These are phyloP conservation scores for Strigomonas culicis DNA, from an alignment of 208 protist species.

Conservation along the genomic window DNA sequence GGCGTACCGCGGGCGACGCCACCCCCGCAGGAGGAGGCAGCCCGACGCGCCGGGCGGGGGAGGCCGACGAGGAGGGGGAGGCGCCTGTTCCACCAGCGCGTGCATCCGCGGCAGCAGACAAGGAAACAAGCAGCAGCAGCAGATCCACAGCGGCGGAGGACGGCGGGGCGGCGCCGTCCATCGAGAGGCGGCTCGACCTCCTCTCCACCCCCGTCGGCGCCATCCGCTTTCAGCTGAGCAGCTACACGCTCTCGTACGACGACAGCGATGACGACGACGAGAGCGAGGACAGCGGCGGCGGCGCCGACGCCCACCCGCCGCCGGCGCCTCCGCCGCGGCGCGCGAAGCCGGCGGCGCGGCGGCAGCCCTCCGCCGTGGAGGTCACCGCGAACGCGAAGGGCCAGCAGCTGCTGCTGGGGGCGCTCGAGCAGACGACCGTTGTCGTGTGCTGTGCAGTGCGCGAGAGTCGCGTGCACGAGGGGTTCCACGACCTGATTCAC, in stretches of 20 bases:
- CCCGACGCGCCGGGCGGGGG: too few relatives aligned
- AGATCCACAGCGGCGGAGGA: too few relatives aligned
- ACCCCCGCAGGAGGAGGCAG: too few relatives aligned
- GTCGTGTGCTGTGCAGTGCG: constrained; percentile 56
- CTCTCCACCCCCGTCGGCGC: constrained; percentile 16
- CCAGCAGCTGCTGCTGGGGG: constrained; percentile 37
- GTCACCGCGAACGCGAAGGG: constrained; percentile 15
- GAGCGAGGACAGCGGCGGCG: background rate
- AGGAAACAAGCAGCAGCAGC: background rate
- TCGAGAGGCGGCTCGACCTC: constrained; percentile 14
- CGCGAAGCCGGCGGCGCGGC: background rate
- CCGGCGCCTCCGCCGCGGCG: constrained; percentile 1
- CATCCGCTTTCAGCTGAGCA: constrained; percentile 1
- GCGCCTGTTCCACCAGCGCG: too few relatives aligned
- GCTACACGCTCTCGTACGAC: background rate
- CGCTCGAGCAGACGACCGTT: constrained; percentile 43
- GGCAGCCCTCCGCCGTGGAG: background rate
- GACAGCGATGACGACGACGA: background rate
- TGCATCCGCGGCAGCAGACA: too few relatives aligned
- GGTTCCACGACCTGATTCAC: constrained; percentile 51
- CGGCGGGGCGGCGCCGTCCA: background rate
- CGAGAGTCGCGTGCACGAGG: constrained; percentile 51
- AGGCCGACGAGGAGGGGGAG: background rate
- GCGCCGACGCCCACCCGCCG: background rate
- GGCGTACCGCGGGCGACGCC: too few relatives aligned